Percentiles rank a stretch among this genome's conserved stretches.
Conservation (phyloP, 1,139 yeast species). For the Debaryomyces udenii region DNA sequence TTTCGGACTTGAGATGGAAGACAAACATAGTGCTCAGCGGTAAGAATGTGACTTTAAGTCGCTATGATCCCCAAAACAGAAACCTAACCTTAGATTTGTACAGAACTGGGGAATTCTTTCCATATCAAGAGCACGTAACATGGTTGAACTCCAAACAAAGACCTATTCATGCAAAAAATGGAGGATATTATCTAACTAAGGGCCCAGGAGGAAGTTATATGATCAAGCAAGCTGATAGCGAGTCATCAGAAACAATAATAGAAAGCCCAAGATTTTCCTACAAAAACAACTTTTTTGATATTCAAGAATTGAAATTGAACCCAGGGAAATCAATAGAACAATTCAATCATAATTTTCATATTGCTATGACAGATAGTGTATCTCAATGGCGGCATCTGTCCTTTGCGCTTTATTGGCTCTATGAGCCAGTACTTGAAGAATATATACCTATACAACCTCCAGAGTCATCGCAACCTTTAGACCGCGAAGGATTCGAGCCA, state of each 20-base stretch:
- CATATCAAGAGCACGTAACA: conserved; percentile 22
- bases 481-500: conserved; percentile 2
- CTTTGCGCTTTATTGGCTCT: conserved; percentile 46
- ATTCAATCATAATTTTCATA: conserved; percentile 26
- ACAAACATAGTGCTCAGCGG: conserved; percentile 32
- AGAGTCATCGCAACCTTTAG: conserved; percentile 6
- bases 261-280: conserved; percentile 33
- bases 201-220: conserved; percentile 20
- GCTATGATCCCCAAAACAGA: conserved; percentile 27
- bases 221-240: conserved; percentile 27
- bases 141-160: conserved; percentile 40
- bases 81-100: conserved; percentile 36
- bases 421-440: conserved; percentile 21
- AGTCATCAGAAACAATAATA: conserved; percentile 22
- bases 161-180: conserved; percentile 24
- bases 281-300: conserved; percentile 29
- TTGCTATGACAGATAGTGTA: conserved; percentile 36
- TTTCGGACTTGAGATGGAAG: conserved; percentile 29
- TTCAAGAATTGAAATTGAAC: conserved; percentile 33
- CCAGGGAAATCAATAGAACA: conserved; percentile 37
- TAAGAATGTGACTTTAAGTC: conserved; percentile 36
- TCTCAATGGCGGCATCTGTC: conserved; percentile 47
- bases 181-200: conserved; percentile 37
- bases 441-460: conserved; percentile 33
- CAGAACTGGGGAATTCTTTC: conserved; percentile 27